Percentiles rank a stretch among this genome's conserved stretches.
These are phyloP conservation scores for Keithomyces neogunnii DNA, from an alignment of 2,329 filamentous ascomycete species.

Conservation along the genomic window DNA sequence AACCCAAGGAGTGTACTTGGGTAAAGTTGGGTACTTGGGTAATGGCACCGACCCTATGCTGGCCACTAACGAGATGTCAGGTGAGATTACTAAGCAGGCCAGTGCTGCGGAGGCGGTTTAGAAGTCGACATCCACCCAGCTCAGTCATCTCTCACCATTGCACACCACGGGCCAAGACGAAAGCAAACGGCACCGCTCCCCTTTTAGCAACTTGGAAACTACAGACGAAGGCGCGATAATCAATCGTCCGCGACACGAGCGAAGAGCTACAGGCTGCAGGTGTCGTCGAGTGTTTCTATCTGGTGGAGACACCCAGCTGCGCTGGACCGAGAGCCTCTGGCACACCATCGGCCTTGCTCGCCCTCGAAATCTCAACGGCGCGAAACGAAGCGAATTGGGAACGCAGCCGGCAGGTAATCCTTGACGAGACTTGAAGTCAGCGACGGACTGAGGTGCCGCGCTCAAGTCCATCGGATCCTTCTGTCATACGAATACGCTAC, in stretches of 20 bases:
- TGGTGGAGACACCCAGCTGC: not conserved
- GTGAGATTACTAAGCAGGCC: conserved; percentile 7
- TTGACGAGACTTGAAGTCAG: not conserved
- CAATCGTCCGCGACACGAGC: not conserved
- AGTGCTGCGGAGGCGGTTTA: not conserved
- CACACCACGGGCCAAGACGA: conserved; percentile 22
- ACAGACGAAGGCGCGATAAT: not conserved
- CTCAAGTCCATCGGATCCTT: conserved; percentile 4
- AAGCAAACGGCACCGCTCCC: conserved; percentile 1
- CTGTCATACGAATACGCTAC: conserved; percentile 5
- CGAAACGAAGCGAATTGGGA: not conserved
- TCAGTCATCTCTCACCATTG: conserved; percentile 29
- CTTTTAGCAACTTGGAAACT: not conserved
- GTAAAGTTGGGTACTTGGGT: too few species aligned
- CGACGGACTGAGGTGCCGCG: not conserved
- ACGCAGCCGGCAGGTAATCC: not conserved
- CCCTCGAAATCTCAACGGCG: not conserved
- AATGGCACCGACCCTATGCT: not conserved
- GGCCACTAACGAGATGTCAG: not conserved
- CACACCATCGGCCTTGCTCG: not conserved
- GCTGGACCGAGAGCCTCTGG: not conserved
- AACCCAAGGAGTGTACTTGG: too few species aligned
- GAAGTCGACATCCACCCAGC: conserved; percentile 18
- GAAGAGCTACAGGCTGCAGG: not conserved
- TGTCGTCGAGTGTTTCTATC: not conserved